A percentile compares a stretch with the other conserved stretches of the same genome.
These are phyloP conservation scores for Tetradesmus obliquus DNA, from an alignment of 139 green algal genomes.

Conservation along the genomic window DNA sequence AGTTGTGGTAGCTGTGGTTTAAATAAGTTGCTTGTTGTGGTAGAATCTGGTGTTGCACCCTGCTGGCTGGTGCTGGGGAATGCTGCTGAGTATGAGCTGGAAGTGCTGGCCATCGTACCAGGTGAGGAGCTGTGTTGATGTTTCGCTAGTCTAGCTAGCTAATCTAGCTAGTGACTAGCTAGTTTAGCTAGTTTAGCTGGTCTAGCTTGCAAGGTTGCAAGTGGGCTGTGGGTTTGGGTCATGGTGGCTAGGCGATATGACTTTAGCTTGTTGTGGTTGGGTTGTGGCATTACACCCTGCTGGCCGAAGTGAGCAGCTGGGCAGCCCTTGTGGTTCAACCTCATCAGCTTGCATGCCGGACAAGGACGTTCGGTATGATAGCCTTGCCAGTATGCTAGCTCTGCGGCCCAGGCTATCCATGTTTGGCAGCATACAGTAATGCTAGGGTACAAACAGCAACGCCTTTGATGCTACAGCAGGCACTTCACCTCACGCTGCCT, in stretches of 20 bases:
- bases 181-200: no score
- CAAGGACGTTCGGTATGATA: no score
- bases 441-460: not conserved
- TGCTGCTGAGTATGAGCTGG: conserved; percentile 21
- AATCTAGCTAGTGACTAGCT: no score
- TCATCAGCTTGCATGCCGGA: not conserved
- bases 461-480: no score
- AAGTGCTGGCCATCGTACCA: conserved; percentile 33
- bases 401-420: no score
- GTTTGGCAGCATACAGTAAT: not conserved
- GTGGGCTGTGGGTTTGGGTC: not conserved
- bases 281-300: not conserved
- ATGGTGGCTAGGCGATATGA: not conserved
- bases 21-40: not conserved
- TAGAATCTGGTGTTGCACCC: not conserved
- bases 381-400: no score
- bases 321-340: not conserved
- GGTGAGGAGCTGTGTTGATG: not conserved
- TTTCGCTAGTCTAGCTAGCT: no score
- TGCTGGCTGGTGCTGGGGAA: not conserved
- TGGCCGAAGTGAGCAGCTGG: no score
- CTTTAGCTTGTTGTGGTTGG: not conserved
- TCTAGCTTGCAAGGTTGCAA: no score
- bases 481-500: not conserved
- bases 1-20: not conserved